These are phyloP conservation scores for Nymphaea colorata DNA, from an alignment of 164 flowering plant species.

Conservation along the genomic window DNA sequence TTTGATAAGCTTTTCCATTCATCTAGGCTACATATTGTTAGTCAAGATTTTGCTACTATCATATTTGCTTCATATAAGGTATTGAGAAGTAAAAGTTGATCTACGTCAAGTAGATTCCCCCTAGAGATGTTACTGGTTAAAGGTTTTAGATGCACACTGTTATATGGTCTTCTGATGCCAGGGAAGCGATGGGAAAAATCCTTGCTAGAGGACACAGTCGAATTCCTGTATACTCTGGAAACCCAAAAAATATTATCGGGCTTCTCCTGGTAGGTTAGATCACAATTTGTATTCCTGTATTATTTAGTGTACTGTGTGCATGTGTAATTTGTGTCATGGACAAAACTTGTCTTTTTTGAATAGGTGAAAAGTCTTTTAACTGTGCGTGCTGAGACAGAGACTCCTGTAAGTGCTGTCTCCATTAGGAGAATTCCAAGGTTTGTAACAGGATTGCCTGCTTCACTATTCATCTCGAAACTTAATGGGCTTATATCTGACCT, in stretches of 20 bases:
- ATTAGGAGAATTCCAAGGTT: constrained; percentile 94
- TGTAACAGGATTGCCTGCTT: background rate
- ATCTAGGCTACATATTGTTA: too few species aligned
- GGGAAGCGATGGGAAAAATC: constrained; percentile 98
- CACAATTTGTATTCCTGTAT: background rate
- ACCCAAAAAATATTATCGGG: constrained; percentile 87
- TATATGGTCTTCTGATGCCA: constrained; percentile 14
- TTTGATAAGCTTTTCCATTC: too few species aligned
- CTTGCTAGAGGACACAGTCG: constrained; percentile 99
- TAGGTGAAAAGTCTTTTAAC: constrained; percentile 98
- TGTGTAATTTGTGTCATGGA: background rate
- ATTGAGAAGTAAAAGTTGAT: too few species aligned
- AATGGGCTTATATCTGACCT: background rate
- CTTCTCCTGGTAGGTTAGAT: constrained; percentile 64
- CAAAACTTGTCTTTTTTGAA: background rate
- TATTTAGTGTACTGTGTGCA: too few species aligned
- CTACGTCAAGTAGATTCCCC: too few species aligned
- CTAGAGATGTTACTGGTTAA: too few species aligned
- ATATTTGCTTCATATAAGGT: too few species aligned
- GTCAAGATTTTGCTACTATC: too few species aligned
- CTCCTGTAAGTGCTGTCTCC: constrained; percentile 98
- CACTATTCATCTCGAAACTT: background rate
- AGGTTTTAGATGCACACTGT: too few species aligned
- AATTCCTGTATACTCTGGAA: constrained; percentile 96
- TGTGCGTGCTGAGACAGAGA: constrained; percentile 93